These are phyloP conservation scores for Neoboletus magnificus DNA, from an alignment of 768 basidiomycete species.

Conservation along the genomic window DNA sequence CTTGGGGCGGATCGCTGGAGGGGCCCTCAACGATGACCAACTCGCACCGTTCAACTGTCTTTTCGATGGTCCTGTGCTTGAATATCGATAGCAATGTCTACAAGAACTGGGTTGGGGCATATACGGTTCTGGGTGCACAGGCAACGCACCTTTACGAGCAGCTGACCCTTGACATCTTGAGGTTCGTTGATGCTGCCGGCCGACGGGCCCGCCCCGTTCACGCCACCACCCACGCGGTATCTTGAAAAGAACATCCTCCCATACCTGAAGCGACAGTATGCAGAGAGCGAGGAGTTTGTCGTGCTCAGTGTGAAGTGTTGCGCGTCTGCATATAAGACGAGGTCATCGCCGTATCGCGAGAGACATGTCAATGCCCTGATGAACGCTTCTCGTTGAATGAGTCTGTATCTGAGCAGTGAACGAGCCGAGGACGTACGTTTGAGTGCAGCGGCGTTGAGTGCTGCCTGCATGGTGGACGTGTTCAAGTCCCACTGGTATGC, in stretches of 20 bases:
- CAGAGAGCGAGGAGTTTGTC: slow-evolving; percentile 78
- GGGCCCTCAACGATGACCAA: slow-evolving; percentile 62
- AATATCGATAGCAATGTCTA: slow-evolving; percentile 72
- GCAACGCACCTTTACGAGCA: slow-evolving; percentile 59
- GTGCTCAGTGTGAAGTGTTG: slow-evolving; percentile 63
- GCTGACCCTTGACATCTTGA: slow-evolving; percentile 60
- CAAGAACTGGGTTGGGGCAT: background rate
- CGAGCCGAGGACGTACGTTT: slow-evolving; percentile 36
- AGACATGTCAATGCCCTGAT: slow-evolving; percentile 73
- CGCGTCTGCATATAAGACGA: slow-evolving; percentile 61
- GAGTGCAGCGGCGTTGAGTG: slow-evolving; percentile 55
- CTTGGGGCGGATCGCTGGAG: slow-evolving; percentile 30
- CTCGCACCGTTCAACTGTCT: slow-evolving; percentile 74
- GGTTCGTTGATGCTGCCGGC: slow-evolving; percentile 24
- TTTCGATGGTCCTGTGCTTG: slow-evolving; percentile 72
- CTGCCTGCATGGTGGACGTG: slow-evolving; percentile 56
- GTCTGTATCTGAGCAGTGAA: slow-evolving; percentile 15
- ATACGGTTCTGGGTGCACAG: background rate
- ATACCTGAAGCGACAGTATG: slow-evolving; percentile 78
- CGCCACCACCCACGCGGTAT: slow-evolving; percentile 44
- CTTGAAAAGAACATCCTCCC: slow-evolving; percentile 65
- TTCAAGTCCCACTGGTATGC: slow-evolving; percentile 5
- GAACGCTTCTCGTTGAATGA: slow-evolving; percentile 51
- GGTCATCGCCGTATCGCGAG: slow-evolving; percentile 79
- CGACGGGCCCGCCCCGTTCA: slow-evolving; percentile 13